Percentiles rank a stretch among this genome's conserved stretches.
phyloP scores from a whole-genome alignment of 495 filamentous ascomycete genomes.

The Ramalina intermedia region DNA sequence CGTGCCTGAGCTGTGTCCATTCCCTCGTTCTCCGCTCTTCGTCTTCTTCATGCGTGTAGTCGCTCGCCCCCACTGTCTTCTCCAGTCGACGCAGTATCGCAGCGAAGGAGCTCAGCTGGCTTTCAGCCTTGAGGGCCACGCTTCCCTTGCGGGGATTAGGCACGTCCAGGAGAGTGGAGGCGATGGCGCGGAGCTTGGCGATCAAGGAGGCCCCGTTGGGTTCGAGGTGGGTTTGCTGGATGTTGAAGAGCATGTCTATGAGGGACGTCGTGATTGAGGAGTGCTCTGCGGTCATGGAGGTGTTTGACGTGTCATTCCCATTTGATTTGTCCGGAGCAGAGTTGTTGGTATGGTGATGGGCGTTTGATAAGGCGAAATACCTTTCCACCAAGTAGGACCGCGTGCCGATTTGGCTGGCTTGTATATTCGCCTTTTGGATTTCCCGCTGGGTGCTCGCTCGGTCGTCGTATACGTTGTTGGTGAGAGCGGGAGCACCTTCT shows the following conservation, averaged over 20 bases:
- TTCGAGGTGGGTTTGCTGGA: constrained; percentile 69
- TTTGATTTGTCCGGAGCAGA: constrained; percentile 13
- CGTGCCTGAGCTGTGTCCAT: constrained; percentile 63
- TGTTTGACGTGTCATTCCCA: constrained; percentile 27
- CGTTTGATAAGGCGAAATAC: constrained; percentile 53
- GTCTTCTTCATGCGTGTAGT: constrained; percentile 39
- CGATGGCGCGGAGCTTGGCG: constrained; percentile 59
- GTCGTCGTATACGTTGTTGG: constrained; percentile 16
- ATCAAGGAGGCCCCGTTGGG: constrained; percentile 62
- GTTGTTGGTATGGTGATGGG: constrained; percentile 20
- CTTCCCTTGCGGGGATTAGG: constrained; percentile 42
- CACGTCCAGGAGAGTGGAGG: constrained; percentile 54
- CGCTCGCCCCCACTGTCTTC: constrained; percentile 22
- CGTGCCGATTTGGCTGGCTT: constrained; percentile 57
- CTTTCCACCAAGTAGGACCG: constrained; percentile 72
- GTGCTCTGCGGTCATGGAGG: constrained; percentile 50
- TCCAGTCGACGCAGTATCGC: constrained; percentile 60
- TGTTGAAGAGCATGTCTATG: constrained; percentile 48
- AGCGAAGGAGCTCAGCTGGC: constrained; percentile 51
- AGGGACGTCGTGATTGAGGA: constrained; percentile 65
- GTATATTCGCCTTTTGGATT: constrained; percentile 76
- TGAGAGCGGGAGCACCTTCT: constrained; percentile 3
- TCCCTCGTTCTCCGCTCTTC: constrained; percentile 49
- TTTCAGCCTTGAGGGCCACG: constrained; percentile 41
- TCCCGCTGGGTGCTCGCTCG: constrained; percentile 53